phyloP scores from a whole-genome alignment of 306 rosid genomes.

The Rubus idaeus region DNA sequence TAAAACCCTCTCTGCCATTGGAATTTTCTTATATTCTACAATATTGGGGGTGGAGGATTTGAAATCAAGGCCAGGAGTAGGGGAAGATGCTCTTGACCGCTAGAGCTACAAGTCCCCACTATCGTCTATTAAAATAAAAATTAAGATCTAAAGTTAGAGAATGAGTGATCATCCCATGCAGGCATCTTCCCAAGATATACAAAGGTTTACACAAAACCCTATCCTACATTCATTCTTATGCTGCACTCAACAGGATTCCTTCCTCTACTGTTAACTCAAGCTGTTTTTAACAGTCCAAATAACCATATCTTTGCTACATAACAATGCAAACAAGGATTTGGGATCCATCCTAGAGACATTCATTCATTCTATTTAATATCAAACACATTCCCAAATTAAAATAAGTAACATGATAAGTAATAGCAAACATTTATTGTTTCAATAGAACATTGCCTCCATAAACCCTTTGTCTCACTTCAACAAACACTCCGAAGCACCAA shows the following conservation, averaged over 20 bases:
- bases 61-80: background rate
- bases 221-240: background rate
- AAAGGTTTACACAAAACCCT: background rate
- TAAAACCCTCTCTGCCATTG: background rate
- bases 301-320: background rate
- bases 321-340: background rate
- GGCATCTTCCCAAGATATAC: background rate
- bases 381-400: background rate
- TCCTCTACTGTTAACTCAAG: background rate
- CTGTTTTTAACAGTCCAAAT: background rate
- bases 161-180: background rate
- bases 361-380: background rate
- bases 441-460: slow-evolving; percentile 1
- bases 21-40: background rate
- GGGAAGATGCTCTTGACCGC: background rate
- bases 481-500: slow-evolving; percentile 11
- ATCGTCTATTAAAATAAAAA: background rate
- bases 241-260: background rate
- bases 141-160: background rate
- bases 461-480: slow-evolving; percentile 11
- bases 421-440: slow-evolving; percentile 22
- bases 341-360: background rate
- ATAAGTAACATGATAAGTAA: background rate
- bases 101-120: background rate
- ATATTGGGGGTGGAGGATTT: background rate